These are phyloP conservation scores for Cladosporium cucumerinum DNA, from an alignment of 2,329 filamentous ascomycete genomes.

Conservation along the genomic window DNA sequence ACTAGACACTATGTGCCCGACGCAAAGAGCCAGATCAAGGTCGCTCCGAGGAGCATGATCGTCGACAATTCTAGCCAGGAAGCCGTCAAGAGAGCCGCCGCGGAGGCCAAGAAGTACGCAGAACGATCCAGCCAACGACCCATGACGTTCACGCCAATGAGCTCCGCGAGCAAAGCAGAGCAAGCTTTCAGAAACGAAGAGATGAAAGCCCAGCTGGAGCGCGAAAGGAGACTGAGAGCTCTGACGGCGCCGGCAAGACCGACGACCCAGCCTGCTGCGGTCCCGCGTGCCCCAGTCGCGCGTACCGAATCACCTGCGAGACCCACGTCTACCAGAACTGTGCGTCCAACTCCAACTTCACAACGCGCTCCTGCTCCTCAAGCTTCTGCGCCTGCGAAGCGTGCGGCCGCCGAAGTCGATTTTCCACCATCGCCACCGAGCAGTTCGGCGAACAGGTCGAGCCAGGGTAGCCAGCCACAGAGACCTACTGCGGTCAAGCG, in stretches of 20 bases:
- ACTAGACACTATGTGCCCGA: background rate
- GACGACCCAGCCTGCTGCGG: background rate
- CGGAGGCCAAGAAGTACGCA: constrained; percentile 9
- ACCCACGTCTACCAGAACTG: background rate
- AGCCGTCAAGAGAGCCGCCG: constrained; percentile 9
- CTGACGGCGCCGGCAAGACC: background rate
- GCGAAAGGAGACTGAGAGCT: background rate
- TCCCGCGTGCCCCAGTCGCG: background rate
- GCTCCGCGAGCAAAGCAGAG: background rate
- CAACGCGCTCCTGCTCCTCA: background rate
- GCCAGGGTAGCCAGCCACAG: constrained; percentile 2
- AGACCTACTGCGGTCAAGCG: constrained; percentile 6
- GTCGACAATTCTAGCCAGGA: constrained; percentile 4
- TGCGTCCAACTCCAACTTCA: background rate
- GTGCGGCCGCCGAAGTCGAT: background rate
- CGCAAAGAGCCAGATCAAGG: constrained; percentile 8
- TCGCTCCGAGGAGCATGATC: constrained; percentile 13
- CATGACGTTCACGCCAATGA: background rate
- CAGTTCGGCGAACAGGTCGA: background rate
- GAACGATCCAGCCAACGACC: background rate
- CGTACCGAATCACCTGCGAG: background rate
- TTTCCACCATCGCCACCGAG: background rate
- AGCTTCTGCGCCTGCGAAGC: background rate
- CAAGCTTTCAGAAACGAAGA: constrained; percentile 5
- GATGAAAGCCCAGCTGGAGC: constrained; percentile 1